Conservation (phyloP, 495 filamentous ascomycete genomes). For the Daldinia concentrica region DNA sequence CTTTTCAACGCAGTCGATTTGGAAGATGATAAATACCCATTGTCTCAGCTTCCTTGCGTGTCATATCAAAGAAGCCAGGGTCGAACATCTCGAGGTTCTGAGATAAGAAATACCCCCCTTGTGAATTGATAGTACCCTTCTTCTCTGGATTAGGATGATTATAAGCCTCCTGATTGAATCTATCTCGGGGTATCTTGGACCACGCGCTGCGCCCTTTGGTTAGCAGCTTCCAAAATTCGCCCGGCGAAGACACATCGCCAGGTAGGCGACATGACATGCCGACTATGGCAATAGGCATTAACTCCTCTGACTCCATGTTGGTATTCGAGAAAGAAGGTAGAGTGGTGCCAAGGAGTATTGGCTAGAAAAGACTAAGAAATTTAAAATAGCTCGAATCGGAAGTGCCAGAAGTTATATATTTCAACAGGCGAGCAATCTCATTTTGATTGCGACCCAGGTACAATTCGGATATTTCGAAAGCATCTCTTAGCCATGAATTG, state of each 20-base stretch:
- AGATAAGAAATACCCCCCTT: constrained; percentile 64
- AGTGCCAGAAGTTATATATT: constrained; percentile 23
- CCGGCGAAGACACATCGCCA: constrained; percentile 52
- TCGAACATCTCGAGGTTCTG: constrained; percentile 61
- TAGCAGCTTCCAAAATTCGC: constrained; percentile 59
- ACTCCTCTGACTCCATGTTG: constrained; percentile 38
- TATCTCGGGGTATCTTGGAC: constrained; percentile 66
- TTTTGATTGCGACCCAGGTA: not conserved
- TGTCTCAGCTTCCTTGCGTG: constrained; percentile 56
- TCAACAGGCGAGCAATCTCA: not conserved
- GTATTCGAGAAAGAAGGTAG: constrained; percentile 12
- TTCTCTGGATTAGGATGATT: constrained; percentile 67
- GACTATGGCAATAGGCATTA: constrained; percentile 54
- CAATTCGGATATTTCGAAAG: constrained; percentile 7
- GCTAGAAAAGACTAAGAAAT: constrained; percentile 9
- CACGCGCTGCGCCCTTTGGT: constrained; percentile 50
- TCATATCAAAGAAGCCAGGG: constrained; percentile 63
- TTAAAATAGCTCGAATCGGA: constrained; percentile 2
- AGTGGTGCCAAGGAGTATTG: constrained; percentile 8
- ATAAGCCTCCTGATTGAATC: constrained; percentile 73
- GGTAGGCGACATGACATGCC: constrained; percentile 61
- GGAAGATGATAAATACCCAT: constrained; percentile 48
- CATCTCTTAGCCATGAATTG: not conserved
- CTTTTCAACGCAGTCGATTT: not conserved
- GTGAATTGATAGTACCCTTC: constrained; percentile 54